Percentiles rank a stretch among this genome's conserved stretches.
Evolutionary conservation across 345 rosid species (phyloP).

Genomic region (Chamaenerion angustifolium): DNA sequence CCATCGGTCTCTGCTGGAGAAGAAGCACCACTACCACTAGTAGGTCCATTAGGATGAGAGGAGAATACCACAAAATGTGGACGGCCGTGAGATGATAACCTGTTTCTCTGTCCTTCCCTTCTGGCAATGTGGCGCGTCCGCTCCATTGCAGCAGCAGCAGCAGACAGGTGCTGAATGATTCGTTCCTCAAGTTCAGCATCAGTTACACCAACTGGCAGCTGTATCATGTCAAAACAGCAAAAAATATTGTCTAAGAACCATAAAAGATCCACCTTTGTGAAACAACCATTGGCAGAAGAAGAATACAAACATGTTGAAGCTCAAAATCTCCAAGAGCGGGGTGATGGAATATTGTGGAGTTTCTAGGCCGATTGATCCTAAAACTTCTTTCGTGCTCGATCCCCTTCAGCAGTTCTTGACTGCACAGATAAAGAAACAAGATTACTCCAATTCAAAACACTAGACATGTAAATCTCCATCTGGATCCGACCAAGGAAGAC

Average conservation of each 20-base stretch:
- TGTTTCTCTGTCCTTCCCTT: constrained; percentile 75
- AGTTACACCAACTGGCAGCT: constrained; percentile 68
- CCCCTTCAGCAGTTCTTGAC: constrained; percentile 90
- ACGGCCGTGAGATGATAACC: constrained; percentile 60
- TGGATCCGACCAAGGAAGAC: neutral
- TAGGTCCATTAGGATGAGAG: constrained; percentile 33
- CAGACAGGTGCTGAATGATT: constrained; percentile 87
- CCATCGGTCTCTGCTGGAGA: constrained; percentile 45
- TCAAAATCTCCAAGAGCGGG: constrained; percentile 94
- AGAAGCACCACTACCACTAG: constrained; percentile 35
- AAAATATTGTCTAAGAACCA: neutral
- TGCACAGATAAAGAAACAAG: constrained; percentile 17
- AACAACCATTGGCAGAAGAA: constrained; percentile 7
- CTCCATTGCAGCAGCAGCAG: constrained; percentile 98
- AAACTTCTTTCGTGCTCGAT: constrained; percentile 72
- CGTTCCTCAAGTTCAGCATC: constrained; percentile 91
- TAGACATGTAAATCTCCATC: too few species aligned
- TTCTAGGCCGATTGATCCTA: constrained; percentile 62
- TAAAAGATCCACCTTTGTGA: neutral
- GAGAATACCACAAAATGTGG: constrained; percentile 73
- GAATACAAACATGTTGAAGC: constrained; percentile 65
- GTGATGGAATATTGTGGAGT: constrained; percentile 82
- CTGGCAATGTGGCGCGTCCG: constrained; percentile 61
- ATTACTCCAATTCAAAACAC: too few species aligned
- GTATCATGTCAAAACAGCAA: constrained; percentile 14